A percentile compares a stretch with the other conserved stretches of the same genome.
Evolutionary conservation across 2,329 filamentous ascomycete genomes (phyloP).

Genomic region (Pseudopyricularia cyperi): DNA sequence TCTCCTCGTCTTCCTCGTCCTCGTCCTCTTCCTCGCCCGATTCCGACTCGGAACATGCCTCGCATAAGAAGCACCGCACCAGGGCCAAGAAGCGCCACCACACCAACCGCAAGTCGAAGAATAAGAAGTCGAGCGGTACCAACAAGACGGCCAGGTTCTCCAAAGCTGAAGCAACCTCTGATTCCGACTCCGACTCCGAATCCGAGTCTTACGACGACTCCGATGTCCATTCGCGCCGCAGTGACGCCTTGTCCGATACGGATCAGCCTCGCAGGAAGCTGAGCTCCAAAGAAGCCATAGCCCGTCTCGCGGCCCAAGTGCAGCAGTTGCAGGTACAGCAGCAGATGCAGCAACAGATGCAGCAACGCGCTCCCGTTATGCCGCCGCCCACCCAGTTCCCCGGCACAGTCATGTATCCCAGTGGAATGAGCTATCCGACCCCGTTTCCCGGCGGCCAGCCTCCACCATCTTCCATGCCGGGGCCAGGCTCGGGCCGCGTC

Average conservation of each 20-base stretch:
- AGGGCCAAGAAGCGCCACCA: conserved; percentile 16
- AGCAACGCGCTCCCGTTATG: background rate
- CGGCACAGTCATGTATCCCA: background rate
- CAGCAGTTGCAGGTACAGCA: conserved; percentile 10
- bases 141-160: conserved; percentile 10
- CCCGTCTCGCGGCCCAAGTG: background rate
- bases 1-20: conserved; percentile 5
- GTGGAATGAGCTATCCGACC: background rate
- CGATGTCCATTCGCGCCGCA: conserved; percentile 10
- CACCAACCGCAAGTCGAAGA: conserved; percentile 16
- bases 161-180: conserved; percentile 9
- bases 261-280: conserved; percentile 8
- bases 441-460: background rate
- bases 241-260: conserved; percentile 7
- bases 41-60: conserved; percentile 12
- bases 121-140: conserved; percentile 10
- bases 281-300: background rate
- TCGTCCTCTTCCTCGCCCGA: conserved; percentile 11
- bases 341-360: conserved; percentile 7
- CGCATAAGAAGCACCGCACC: conserved; percentile 11
- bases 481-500: background rate
- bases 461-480: background rate
- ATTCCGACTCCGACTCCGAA: conserved; percentile 13
- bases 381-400: background rate
- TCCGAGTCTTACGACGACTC: conserved; percentile 15